Conservation (phyloP, 768 basidiomycete species). For the Tulasnella calospora region DNA sequence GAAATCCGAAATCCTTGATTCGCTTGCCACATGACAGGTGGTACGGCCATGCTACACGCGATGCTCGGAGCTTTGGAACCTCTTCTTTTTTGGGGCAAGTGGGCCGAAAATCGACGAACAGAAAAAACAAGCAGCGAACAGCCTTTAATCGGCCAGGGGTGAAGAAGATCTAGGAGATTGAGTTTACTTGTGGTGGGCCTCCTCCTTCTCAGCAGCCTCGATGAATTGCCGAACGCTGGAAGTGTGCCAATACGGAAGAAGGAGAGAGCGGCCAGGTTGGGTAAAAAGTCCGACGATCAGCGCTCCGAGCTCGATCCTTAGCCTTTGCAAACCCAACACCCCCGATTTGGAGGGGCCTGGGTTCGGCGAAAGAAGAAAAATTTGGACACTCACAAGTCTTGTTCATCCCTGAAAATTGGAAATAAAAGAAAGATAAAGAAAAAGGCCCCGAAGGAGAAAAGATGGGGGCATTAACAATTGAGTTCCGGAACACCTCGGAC, state of each 20-base stretch:
- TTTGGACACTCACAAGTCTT: constrained; percentile 57
- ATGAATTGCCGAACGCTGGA: constrained; percentile 72
- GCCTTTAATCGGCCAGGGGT: background rate
- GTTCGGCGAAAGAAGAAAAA: constrained; percentile 14
- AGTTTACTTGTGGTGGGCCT: constrained; percentile 12
- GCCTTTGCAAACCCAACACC: background rate
- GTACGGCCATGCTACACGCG: background rate
- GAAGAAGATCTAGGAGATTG: constrained; percentile 2
- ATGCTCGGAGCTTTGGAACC: background rate
- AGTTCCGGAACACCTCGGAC: background rate
- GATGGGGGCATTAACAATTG: constrained; percentile 7
- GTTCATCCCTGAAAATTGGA: constrained; percentile 60
- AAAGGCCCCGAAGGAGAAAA: background rate
- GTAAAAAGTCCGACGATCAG: constrained; percentile 34
- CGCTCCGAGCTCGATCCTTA: constrained; percentile 4
- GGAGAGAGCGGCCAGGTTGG: constrained; percentile 38
- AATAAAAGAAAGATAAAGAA: constrained; percentile 8
- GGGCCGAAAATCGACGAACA: background rate
- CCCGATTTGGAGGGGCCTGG: background rate
- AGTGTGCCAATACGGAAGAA: background rate
- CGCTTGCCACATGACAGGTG: too few species aligned
- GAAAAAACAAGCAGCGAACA: background rate
- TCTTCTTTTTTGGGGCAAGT: background rate
- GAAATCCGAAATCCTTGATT: background rate
- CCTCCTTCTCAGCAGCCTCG: constrained; percentile 72